phyloP scores from a whole-genome alignment of 768 basidiomycete species.

The Udeniomyces megalosporus region DNA sequence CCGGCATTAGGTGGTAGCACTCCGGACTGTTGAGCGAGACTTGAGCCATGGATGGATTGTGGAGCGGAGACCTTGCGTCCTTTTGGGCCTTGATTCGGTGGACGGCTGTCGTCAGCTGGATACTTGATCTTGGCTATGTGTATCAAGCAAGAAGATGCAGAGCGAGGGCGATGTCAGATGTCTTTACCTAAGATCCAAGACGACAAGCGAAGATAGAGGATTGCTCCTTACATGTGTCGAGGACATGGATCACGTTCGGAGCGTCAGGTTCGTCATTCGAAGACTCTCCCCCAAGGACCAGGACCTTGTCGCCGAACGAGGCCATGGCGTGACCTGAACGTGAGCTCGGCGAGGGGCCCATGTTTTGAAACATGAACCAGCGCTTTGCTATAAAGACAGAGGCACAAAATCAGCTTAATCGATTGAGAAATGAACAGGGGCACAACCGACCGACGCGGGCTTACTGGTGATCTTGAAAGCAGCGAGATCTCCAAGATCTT shows the following conservation, averaged over 20 bases:
- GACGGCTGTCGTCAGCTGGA: slow-evolving; percentile 44
- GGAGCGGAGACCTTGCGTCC: slow-evolving; percentile 18
- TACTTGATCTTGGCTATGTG: slow-evolving; percentile 77
- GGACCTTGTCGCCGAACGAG: slow-evolving; percentile 59
- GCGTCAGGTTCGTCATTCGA: slow-evolving; percentile 49
- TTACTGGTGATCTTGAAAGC: slow-evolving; percentile 94
- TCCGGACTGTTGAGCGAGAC: too few species aligned
- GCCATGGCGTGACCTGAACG: slow-evolving; percentile 99
- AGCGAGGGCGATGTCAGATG: not conserved
- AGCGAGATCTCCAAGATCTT: slow-evolving; percentile 81
- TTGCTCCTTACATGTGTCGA: slow-evolving; percentile 71
- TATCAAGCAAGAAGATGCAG: not conserved
- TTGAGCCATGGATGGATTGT: too few species aligned
- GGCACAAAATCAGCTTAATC: slow-evolving; percentile 3
- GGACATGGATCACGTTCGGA: slow-evolving; percentile 62
- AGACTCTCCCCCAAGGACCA: slow-evolving; percentile 89
- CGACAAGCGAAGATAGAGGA: not conserved
- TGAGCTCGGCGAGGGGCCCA: slow-evolving; percentile 87
- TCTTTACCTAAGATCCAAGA: not conserved
- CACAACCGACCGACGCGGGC: too few species aligned
- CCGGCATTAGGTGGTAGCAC: slow-evolving; percentile 16
- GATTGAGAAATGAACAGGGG: not conserved
- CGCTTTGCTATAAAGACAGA: slow-evolving; percentile 51
- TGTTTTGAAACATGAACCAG: slow-evolving; percentile 99
- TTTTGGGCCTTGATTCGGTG: slow-evolving; percentile 21